Percentiles rank a stretch among this genome's conserved stretches.
phyloP scores from a whole-genome alignment of 352 stramenopile species.

The Pythium monospermum region DNA sequence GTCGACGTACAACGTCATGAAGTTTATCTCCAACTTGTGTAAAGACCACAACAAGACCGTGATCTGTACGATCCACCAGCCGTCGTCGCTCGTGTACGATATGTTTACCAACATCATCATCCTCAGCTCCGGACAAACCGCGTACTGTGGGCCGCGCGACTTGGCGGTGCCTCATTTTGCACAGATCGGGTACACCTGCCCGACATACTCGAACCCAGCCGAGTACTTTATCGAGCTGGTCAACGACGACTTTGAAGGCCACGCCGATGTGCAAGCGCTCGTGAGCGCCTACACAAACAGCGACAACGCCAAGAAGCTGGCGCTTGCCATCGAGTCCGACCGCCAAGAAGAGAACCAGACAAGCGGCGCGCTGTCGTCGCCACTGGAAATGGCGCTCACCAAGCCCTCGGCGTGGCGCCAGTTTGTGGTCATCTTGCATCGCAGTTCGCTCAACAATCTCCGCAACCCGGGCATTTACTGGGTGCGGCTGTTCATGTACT shows the following conservation, averaged over 20 bases:
- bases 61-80: conserved; percentile 69
- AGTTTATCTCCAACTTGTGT: conserved; percentile 34
- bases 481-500: conserved; percentile 68
- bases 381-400: too few species aligned
- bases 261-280: conserved; percentile 17
- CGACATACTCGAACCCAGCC: conserved; percentile 32
- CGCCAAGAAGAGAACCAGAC: neutral
- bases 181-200: conserved; percentile 21
- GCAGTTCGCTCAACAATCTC: conserved; percentile 59
- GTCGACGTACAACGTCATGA: conserved; percentile 42
- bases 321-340: neutral
- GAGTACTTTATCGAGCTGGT: conserved; percentile 33
- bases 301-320: neutral
- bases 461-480: conserved; percentile 67
- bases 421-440: conserved; percentile 42
- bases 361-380: neutral
- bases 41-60: conserved; percentile 34
- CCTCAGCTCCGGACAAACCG: conserved; percentile 56
- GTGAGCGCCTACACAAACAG: conserved; percentile 7
- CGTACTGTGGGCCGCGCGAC: conserved; percentile 67
- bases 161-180: conserved; percentile 18
- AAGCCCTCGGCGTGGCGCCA: conserved; percentile 29
- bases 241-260: conserved; percentile 37
- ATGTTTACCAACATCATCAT: conserved; percentile 61
- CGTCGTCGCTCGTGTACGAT: conserved; percentile 48